A percentile compares a stretch with the other conserved stretches of the same genome.
These are phyloP conservation scores for Citrus inodora DNA, from an alignment of 345 rosid species.

Conservation along the genomic window DNA sequence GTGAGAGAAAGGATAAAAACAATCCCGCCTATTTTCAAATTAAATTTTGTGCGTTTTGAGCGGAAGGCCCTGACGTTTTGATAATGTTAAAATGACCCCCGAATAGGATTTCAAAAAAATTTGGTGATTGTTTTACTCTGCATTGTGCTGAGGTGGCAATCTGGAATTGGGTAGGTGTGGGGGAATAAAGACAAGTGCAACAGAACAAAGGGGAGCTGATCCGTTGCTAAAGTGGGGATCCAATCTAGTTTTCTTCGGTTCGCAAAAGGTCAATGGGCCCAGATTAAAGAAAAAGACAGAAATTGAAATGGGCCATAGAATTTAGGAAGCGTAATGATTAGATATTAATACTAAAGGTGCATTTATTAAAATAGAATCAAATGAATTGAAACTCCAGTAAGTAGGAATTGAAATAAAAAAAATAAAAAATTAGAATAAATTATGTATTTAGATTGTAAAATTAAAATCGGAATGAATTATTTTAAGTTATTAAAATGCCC, in stretches of 20 bases:
- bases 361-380: too few relatives aligned
- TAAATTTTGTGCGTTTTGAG: not conserved
- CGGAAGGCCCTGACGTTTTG: not conserved
- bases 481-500: too few relatives aligned
- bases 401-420: accelerated
- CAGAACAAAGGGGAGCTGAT: not conserved
- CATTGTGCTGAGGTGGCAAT: not conserved
- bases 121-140: not conserved
- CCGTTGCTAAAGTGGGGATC: not conserved
- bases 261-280: not conserved
- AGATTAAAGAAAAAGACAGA: not conserved
- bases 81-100: not conserved
- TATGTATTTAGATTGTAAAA: too few relatives aligned
- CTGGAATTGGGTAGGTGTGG: not conserved
- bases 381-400: too few relatives aligned
- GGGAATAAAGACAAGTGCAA: not conserved
- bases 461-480: too few relatives aligned
- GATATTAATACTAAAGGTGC: accelerated
- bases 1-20: not conserved
- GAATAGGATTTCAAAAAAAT: not conserved
- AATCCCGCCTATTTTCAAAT: conserved; percentile 17
- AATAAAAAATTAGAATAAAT: too few relatives aligned
- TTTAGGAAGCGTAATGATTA: not conserved
- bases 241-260: not conserved
- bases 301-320: conserved; percentile 3